Evolutionary conservation across 257 asterid genomes (phyloP), one percentile per base, ranked within the genome.

Genomic region (Catharanthus roseus): DNA sequence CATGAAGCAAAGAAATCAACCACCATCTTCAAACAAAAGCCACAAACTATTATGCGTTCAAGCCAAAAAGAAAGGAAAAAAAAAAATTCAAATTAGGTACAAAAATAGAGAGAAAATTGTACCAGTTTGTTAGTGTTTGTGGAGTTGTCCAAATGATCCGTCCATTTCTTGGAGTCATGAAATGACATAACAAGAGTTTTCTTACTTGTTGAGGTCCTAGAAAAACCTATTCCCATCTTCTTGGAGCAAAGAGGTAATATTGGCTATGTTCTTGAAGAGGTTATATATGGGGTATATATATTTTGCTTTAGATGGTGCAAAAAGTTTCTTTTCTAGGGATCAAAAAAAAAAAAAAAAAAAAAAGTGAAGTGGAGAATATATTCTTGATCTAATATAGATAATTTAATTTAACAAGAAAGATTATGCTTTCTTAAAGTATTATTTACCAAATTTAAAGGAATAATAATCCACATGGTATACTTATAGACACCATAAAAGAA

Each of bases 1-100:
- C 97, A 89, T 28, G 89, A 41, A 10, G 96, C 93, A 1, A 90
- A 80, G 87, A 93, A 90, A 73, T 90, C 79, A 19, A 89, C 51
- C 63, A 90, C 92, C 74, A 89, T 77, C 96, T 89, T 75, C 75
- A 66, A 72, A 47, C 71, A 33, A 53, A 71, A 26, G 64, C 6
- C 26, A 67, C 5, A 33, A 13, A 39, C 39, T 28, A 18, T 2
- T 28, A 26, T 54, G 23, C 34, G n/a, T 49, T 71, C 2, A 75
- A 78, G 24, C 33, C 31, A 26, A 56, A 50, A 69, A 51, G 38
- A 0, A 1, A 23, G 21, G 5, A 9, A 10, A n/a, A 39, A 39
- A 6, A 38, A n/a, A n/a, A n/a, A n/a, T n/a, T 18, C 6, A 3
- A 45, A 15, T 10, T 54, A 42, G 4, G 24, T n/a, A 54, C 67